Conservation (phyloP, 805 yeast genomes). For the Saccharomycopsis sp. region DNA sequence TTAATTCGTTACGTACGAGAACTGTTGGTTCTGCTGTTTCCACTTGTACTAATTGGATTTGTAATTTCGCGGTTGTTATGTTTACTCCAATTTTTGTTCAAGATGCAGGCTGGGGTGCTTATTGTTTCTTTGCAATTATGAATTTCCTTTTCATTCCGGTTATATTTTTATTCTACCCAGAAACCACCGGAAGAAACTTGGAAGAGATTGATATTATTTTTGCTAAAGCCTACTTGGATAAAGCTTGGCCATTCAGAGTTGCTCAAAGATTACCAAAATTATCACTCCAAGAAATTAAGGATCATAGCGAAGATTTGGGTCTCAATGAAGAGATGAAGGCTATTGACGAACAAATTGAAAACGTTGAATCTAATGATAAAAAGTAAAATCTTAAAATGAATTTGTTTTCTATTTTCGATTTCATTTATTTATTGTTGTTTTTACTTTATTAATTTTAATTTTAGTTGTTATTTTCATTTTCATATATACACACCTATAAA, state of each 20-base stretch:
- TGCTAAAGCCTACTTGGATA: conserved; percentile 52
- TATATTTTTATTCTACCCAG: conserved; percentile 65
- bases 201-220: conserved; percentile 66
- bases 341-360: conserved; percentile 25
- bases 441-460: too few species aligned
- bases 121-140: conserved; percentile 59
- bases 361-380: conserved; percentile 10
- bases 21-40: conserved; percentile 56
- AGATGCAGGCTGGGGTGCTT: conserved; percentile 54
- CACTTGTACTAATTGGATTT: conserved; percentile 60
- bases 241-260: conserved; percentile 52
- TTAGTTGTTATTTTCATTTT: too few species aligned
- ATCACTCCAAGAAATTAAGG: conserved; percentile 10
- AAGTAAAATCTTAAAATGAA: too few species aligned
- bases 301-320: conserved; percentile 15
- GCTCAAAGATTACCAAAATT: conserved; percentile 59
- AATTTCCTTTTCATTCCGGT: conserved; percentile 57
- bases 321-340: conserved; percentile 35
- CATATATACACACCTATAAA: too few species aligned
- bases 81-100: conserved; percentile 52
- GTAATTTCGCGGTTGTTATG: conserved; percentile 61
- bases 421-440: too few species aligned
- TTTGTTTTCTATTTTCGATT: neutral
- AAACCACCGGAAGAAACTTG: conserved; percentile 67
- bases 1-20: conserved; percentile 52